Evolutionary conservation across 352 stramenopile genomes (phyloP).

Genomic region (Phytophthora chlamydospora): DNA sequence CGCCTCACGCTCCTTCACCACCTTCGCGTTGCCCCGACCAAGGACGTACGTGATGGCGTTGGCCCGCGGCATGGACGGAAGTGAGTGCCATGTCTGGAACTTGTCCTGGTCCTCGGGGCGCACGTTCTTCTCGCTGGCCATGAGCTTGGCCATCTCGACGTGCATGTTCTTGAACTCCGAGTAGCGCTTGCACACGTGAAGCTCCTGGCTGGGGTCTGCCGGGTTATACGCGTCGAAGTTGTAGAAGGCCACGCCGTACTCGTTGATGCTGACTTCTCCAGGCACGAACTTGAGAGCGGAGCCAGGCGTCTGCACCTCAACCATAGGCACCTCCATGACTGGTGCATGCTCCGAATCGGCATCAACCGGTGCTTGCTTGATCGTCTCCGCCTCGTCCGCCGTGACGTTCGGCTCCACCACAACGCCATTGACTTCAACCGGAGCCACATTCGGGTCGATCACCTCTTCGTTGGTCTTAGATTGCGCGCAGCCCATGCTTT

Average conservation of each 20-base stretch:
- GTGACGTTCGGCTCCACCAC: conserved; percentile 1
- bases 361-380: conserved; percentile 7
- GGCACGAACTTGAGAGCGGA: conserved; percentile 46
- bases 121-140: conserved; percentile 66
- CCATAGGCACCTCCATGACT: conserved; percentile 15
- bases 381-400: background rate
- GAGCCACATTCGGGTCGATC: conserved; percentile 21
- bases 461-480: conserved; percentile 60
- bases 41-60: conserved; percentile 50
- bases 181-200: conserved; percentile 70
- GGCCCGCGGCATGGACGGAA: conserved; percentile 58
- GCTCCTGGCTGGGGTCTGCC: conserved; percentile 46
- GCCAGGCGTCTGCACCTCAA: conserved; percentile 27
- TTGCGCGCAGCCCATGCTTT: conserved; percentile 68
- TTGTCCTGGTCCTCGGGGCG: conserved; percentile 46
- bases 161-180: conserved; percentile 81
- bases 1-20: conserved; percentile 63
- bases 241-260: conserved; percentile 68
- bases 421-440: background rate
- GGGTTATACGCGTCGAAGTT: conserved; percentile 57
- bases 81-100: conserved; percentile 64
- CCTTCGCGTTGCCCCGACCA: conserved; percentile 50
- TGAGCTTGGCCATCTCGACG: conserved; percentile 51
- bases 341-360: conserved; percentile 18
- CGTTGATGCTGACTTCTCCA: conserved; percentile 48